phyloP scores from a whole-genome alignment of 192 early-diverging fungal species.

The Podila clonocystis region DNA sequence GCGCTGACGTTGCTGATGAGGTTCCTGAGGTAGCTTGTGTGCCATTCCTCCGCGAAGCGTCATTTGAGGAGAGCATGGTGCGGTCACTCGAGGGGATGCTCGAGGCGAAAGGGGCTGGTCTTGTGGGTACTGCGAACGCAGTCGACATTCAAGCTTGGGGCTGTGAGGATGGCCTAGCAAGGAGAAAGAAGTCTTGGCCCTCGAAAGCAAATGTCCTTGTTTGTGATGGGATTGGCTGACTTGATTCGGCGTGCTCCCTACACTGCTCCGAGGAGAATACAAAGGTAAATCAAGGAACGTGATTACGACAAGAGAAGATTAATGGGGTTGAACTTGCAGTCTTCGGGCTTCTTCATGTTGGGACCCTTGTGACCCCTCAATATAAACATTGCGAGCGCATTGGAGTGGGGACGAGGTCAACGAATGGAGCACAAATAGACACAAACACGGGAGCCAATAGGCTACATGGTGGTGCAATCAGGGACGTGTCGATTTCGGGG shows the following conservation, averaged over 20 bases:
- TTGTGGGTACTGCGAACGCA: constrained; percentile 32
- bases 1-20: neutral
- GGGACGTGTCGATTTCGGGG: no score
- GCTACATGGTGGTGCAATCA: no score
- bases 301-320: neutral
- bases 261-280: neutral
- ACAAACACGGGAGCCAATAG: no score
- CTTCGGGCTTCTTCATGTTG: neutral
- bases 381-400: neutral
- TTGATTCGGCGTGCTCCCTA: no score
- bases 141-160: constrained; percentile 19
- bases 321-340: neutral
- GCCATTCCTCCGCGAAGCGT: neutral
- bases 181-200: no score
- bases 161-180: no score
- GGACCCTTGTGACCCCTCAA: constrained; percentile 1
- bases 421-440: no score
- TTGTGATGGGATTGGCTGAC: no score
- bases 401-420: neutral
- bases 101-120: constrained; percentile 38
- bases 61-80: constrained; percentile 17
- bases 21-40: neutral
- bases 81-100: constrained; percentile 29
- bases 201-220: no score
- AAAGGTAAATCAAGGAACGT: neutral